phyloP scores from a whole-genome alignment of 176 grass and related monocot genomes.

The Poa annua region DNA sequence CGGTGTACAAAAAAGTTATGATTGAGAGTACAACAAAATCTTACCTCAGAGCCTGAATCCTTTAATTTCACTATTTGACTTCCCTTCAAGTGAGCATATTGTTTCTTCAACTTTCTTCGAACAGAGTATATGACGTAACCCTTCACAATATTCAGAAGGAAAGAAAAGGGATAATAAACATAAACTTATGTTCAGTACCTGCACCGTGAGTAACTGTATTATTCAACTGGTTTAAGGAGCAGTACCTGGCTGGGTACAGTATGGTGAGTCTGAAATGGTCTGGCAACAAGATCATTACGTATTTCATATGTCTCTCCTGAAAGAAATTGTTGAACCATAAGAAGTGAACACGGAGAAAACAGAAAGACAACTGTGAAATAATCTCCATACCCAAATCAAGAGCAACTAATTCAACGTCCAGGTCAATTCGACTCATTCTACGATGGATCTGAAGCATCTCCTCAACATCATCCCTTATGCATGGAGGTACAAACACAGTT shows the following conservation, averaged over 20 bases:
- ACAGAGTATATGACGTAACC: constrained; percentile 94
- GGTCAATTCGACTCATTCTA: constrained; percentile 79
- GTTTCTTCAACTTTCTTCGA: constrained; percentile 84
- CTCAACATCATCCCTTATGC: constrained; percentile 86
- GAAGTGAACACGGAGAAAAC: constrained; percentile 39
- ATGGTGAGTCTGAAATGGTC: constrained; percentile 91
- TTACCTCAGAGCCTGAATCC: constrained; percentile 73
- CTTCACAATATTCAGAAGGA: constrained; percentile 35
- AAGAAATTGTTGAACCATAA: constrained; percentile 37
- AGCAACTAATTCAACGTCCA: constrained; percentile 80
- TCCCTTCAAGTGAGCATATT: constrained; percentile 86
- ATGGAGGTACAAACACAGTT: constrained; percentile 90
- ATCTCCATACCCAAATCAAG: constrained; percentile 85
- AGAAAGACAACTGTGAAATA: neutral
- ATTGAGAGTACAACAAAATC: constrained; percentile 26
- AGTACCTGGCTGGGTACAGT: constrained; percentile 88
- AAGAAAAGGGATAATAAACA: constrained; percentile 19
- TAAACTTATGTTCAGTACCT: neutral
- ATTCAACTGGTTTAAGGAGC: constrained; percentile 30
- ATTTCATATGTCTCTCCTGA: constrained; percentile 96
- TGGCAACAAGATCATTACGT: constrained; percentile 94
- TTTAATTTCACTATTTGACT: constrained; percentile 90
- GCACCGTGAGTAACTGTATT: neutral
- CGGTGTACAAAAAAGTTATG: constrained; percentile 15
- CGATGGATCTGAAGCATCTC: constrained; percentile 80